These are phyloP conservation scores for Rhododendron ovatum DNA, from an alignment of 148 eudicot species.

Conservation along the genomic window DNA sequence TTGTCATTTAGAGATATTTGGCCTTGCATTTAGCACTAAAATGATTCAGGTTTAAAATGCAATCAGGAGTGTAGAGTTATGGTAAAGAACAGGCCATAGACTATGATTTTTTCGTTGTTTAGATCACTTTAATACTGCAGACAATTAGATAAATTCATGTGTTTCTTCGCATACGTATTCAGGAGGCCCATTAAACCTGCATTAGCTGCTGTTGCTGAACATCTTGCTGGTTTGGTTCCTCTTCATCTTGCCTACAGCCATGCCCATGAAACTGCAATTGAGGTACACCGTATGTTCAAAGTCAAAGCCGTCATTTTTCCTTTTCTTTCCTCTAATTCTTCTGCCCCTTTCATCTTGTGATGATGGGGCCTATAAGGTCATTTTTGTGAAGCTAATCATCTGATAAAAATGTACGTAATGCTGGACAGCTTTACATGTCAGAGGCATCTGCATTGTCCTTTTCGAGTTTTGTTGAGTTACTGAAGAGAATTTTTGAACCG, in stretches of 20 bases:
- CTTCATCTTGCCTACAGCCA: constrained; percentile 92
- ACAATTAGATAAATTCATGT: constrained; percentile 3
- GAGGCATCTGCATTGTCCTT: not conserved
- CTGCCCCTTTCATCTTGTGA: not conserved
- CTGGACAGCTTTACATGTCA: not conserved
- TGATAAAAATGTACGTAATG: not conserved
- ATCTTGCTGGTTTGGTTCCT: constrained; percentile 90
- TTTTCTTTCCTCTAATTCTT: not conserved
- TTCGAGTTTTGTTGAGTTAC: not conserved
- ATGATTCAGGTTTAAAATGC: not conserved
- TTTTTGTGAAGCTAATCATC: not conserved
- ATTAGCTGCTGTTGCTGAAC: constrained; percentile 83
- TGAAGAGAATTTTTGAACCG: not conserved
- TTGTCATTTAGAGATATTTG: not conserved
- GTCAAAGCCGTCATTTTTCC: not conserved
- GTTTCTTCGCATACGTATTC: constrained; percentile 7
- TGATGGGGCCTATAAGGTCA: not conserved
- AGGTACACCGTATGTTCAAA: constrained; percentile 41
- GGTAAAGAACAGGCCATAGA: not conserved
- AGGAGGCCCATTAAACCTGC: constrained; percentile 96
- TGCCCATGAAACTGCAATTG: constrained; percentile 91
- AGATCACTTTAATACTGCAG: not conserved
- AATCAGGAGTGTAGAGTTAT: not conserved
- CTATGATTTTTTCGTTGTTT: not conserved
- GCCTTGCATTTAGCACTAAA: not conserved